Base-by-base conservation (phyloP, 1,139 yeast species). In the Geotrichum reessii region DNA sequence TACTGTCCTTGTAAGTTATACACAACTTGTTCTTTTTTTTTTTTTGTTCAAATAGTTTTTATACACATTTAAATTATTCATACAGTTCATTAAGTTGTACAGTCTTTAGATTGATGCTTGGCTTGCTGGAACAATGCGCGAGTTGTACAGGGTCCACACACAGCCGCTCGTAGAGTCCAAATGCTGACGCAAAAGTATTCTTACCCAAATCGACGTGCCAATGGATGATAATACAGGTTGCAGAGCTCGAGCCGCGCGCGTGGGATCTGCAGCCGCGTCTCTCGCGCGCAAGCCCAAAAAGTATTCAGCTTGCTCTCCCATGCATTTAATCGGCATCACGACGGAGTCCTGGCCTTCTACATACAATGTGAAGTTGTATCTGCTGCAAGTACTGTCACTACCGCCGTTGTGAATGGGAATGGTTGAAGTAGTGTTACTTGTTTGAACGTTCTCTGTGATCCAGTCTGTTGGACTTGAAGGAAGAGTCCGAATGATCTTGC, bases 311-410 rank as follows among this genome's bases (percentile, higher is more conserved):
- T 55, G 50, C 0, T 22, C 28, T 1, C 48, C 47, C 24, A 17
- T 37, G 24, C 48, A 55, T n/a, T 24, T 28, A 7, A 55, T 22
- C 2, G 44, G 28, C 40, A 55, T 25, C 46, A 8, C 21, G 9
- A 27, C 48, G 2, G 54, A 52, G 31, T 55, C 58, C 44, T 50
- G 54, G 21, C 58, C 58, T 25, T 50, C 58, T 9, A 55, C 21
- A 9, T 28, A 19, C 17, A 55, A 22, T 5, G 24, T 31, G 17
- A 55, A 50, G 27, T 46, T 11, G 17, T 28, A 44, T 9, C 21
- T 46, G 19, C n/a, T 3, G 21, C n/a, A 3, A 4, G 44, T 37
- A 9, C 7, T n/a, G 44, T n/a, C 21, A 37, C 11, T 7, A 14
- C 14, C 37, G 37, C 40, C n/a, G 40, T 17, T 33, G 40, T 33